Conservation (phyloP, 2,329 filamentous ascomycete genomes). For the Fusarium compactum region DNA sequence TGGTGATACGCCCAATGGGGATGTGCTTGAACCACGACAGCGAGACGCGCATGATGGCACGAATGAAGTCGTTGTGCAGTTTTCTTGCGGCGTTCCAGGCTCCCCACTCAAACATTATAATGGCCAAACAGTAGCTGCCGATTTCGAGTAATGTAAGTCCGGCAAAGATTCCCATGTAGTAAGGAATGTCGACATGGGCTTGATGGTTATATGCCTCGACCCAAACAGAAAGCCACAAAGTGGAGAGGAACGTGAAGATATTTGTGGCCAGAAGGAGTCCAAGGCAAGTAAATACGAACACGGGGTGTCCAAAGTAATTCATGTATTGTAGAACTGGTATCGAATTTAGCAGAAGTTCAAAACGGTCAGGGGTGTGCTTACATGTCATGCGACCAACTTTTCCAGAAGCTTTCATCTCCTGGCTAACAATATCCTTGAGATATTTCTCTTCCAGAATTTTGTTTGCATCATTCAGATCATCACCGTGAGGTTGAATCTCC, state of each 20-base stretch:
- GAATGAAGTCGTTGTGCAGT: constrained; percentile 66
- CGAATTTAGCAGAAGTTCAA: constrained; percentile 28
- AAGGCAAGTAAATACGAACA: constrained; percentile 57
- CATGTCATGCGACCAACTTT: constrained; percentile 59
- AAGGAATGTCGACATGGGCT: constrained; percentile 59
- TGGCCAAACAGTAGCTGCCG: constrained; percentile 56
- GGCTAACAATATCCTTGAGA: constrained; percentile 58
- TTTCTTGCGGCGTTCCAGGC: constrained; percentile 67
- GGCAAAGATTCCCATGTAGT: constrained; percentile 67
- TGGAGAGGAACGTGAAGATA: constrained; percentile 57
- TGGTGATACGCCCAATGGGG: constrained; percentile 65
- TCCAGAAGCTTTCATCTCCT: constrained; percentile 62
- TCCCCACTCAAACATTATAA: constrained; percentile 65
- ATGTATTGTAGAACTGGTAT: constrained; percentile 62
- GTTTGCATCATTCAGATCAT: constrained; percentile 47
- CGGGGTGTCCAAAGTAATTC: constrained; percentile 61
- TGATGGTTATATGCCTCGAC: constrained; percentile 63
- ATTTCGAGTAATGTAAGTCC: constrained; percentile 59
- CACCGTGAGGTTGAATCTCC: constrained; percentile 47
- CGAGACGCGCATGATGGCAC: constrained; percentile 64
- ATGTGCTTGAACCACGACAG: constrained; percentile 69
- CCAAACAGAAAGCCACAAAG: constrained; percentile 66
- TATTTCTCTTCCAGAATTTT: constrained; percentile 55
- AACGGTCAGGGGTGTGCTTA: constrained; percentile 44
- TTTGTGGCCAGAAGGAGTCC: constrained; percentile 57